Evolutionary conservation across 768 basidiomycete species (phyloP).

Genomic region (Calocybe indica): DNA sequence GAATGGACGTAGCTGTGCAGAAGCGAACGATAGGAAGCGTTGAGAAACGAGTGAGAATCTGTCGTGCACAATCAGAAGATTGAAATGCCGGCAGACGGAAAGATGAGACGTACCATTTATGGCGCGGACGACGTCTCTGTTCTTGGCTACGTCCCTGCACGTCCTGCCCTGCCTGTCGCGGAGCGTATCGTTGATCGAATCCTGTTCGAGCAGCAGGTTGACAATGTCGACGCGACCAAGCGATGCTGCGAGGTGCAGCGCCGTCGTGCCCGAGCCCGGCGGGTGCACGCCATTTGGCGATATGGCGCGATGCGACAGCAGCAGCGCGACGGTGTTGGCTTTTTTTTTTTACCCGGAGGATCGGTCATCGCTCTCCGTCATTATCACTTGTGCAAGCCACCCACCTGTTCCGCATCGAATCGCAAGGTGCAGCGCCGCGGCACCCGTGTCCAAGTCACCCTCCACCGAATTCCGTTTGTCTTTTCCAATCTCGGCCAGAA

Average conservation of each 20-base stretch:
- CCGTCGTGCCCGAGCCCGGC: constrained; percentile 50
- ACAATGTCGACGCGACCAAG: constrained; percentile 57
- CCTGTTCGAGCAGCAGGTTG: constrained; percentile 55
- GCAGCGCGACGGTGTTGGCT: constrained; percentile 51
- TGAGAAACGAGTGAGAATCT: constrained; percentile 78
- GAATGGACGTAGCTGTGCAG: constrained; percentile 72
- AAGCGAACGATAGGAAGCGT: constrained; percentile 68
- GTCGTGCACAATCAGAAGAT: not conserved
- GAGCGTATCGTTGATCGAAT: constrained; percentile 30
- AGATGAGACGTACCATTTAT: constrained; percentile 52
- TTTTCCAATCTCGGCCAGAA: constrained; percentile 70
- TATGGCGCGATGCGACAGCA: constrained; percentile 54
- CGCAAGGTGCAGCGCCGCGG: constrained; percentile 59
- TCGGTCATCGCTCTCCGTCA: constrained; percentile 1
- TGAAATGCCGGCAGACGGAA: not conserved
- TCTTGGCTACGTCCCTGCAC: constrained; percentile 64
- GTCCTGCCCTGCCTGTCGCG: constrained; percentile 34
- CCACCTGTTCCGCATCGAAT: constrained; percentile 58
- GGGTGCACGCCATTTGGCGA: constrained; percentile 60
- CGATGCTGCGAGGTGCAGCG: constrained; percentile 51
- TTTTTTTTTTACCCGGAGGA: not conserved
- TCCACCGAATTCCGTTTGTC: constrained; percentile 38
- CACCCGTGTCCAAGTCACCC: constrained; percentile 21
- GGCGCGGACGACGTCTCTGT: constrained; percentile 54
- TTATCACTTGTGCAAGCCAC: constrained; percentile 10